phyloP scores from a whole-genome alignment of 2,329 filamentous ascomycete species.

The Penicillium sp. region DNA sequence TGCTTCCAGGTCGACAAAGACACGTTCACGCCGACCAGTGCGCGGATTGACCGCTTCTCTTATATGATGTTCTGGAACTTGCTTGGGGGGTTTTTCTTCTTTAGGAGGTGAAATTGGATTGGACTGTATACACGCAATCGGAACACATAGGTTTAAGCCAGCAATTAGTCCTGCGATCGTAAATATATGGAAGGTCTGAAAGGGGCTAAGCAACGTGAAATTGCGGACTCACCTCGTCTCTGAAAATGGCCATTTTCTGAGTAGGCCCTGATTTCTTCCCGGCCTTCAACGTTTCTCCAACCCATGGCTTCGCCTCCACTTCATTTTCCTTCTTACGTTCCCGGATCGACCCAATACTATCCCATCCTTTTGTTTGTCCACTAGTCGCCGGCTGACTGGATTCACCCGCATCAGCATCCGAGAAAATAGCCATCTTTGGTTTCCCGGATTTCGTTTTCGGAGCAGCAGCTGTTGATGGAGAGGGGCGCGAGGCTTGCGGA shows the following conservation, averaged over 20 bases:
- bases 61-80: conserved; percentile 72
- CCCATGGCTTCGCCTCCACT: conserved; percentile 86
- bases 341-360: conserved; percentile 82
- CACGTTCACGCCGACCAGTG: conserved; percentile 80
- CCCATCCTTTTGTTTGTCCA: conserved; percentile 75
- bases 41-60: conserved; percentile 82
- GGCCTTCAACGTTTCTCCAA: conserved; percentile 84
- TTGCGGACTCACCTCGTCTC: conserved; percentile 81
- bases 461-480: conserved; percentile 51
- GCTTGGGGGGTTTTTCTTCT: conserved; percentile 50
- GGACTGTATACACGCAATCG: conserved; percentile 59
- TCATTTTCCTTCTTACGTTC: conserved; percentile 94
- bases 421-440: conserved; percentile 89
- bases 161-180: conserved; percentile 95
- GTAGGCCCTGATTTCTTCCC: conserved; percentile 78
- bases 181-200: conserved; percentile 68
- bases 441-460: conserved; percentile 68
- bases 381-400: conserved; percentile 60
- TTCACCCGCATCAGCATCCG: conserved; percentile 68
- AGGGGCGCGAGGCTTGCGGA: conserved; percentile 66
- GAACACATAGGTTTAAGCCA: conserved; percentile 50
- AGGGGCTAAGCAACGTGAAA: conserved; percentile 37
- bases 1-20: conserved; percentile 83
- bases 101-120: conserved; percentile 43
- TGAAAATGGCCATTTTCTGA: conserved; percentile 89